Evolutionary conservation across 495 filamentous ascomycete genomes (phyloP).

Genomic region (Penicillium psychrofluorescens): DNA sequence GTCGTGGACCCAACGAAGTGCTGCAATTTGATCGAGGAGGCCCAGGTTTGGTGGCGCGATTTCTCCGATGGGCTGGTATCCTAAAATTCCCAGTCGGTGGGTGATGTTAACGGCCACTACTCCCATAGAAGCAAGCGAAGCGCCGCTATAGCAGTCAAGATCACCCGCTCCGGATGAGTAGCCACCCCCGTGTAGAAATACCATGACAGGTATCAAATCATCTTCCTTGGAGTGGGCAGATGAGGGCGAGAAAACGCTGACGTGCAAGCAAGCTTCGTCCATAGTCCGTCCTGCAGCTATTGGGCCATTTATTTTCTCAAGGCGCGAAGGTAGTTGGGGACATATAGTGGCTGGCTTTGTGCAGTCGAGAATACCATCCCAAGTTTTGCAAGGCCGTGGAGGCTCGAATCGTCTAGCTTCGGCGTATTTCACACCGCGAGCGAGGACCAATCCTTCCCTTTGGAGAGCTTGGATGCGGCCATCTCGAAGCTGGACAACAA

Average conservation of each 20-base stretch:
- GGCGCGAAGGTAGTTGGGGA: conserved; percentile 5
- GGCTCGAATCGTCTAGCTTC: conserved; percentile 4
- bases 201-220: conserved; percentile 3
- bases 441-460: neutral
- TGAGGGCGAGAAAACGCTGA: conserved; percentile 1
- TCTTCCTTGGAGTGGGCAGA: neutral
- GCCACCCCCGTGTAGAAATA: conserved; percentile 7
- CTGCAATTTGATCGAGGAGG: conserved; percentile 31
- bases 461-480: too few relatives aligned
- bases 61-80: conserved; percentile 38
- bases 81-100: conserved; percentile 7
- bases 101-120: conserved; percentile 5
- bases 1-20: conserved; percentile 40
- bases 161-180: conserved; percentile 8
- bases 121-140: conserved; percentile 2
- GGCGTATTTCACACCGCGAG: conserved; percentile 6
- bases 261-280: conserved; percentile 3
- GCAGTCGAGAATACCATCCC: neutral
- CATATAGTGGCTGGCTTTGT: conserved; percentile 2
- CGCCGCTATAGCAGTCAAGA: conserved; percentile 5
- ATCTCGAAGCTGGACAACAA: too few relatives aligned
- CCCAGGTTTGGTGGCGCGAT: conserved; percentile 27
- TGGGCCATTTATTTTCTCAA: conserved; percentile 6
- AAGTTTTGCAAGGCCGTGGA: neutral
- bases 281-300: conserved; percentile 1